These are phyloP conservation scores for Bocquillonia castaneifolia DNA, from an alignment of 441 rosid species.

Conservation along the genomic window DNA sequence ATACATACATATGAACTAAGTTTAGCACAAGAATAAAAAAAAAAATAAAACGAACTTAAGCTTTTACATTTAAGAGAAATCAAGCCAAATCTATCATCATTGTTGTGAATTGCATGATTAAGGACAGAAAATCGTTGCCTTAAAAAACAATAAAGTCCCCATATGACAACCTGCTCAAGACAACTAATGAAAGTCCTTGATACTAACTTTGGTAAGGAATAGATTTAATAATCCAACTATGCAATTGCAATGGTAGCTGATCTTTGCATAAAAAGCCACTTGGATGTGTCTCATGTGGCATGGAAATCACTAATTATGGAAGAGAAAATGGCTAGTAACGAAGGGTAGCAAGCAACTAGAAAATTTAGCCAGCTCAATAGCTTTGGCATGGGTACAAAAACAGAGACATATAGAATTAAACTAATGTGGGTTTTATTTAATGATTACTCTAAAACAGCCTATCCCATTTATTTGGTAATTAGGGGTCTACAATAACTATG, in stretches of 20 bases:
- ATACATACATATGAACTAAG: no score
- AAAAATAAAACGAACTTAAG: no score
- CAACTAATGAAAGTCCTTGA: conserved; percentile 1
- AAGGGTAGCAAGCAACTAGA: conserved; percentile 9
- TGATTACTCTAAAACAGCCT: not conserved
- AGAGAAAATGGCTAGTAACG: conserved; percentile 1
- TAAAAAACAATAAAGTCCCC: not conserved
- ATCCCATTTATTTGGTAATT: not conserved
- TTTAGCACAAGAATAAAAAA: no score
- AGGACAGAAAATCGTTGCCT: no score
- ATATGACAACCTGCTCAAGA: not conserved
- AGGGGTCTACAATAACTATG: not conserved
- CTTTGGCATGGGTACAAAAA: conserved; percentile 27
- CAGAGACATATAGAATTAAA: conserved; percentile 24
- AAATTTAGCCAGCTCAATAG: conserved; percentile 37
- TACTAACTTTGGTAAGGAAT: not conserved
- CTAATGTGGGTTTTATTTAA: conserved; percentile 1
- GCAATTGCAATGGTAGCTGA: not conserved
- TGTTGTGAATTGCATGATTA: no score
- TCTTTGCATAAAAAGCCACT: no score
- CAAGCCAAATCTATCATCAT: no score
- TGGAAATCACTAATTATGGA: conserved; percentile 21
- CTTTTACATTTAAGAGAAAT: no score
- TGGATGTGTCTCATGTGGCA: not conserved
- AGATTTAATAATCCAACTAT: not conserved